phyloP scores from a whole-genome alignment of 257 asterid genomes.

The Fraxinus anomala region DNA sequence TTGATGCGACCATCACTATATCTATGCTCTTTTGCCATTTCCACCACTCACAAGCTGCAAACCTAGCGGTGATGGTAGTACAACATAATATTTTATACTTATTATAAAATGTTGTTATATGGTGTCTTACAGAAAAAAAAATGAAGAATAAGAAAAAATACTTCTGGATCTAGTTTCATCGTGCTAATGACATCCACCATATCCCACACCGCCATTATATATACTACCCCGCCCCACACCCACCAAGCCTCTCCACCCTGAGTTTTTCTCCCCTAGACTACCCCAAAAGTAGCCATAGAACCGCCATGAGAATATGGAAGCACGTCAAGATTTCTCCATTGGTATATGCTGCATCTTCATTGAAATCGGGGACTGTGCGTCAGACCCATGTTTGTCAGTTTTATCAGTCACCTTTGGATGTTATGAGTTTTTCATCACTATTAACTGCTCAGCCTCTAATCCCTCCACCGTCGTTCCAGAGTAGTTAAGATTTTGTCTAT shows the following conservation, averaged over 20 bases:
- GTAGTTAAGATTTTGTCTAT: conserved; percentile 18
- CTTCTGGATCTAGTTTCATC: no score
- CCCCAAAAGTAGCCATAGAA: neutral
- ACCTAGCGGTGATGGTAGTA: no score
- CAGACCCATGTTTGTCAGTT: conserved; percentile 40
- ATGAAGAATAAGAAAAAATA: no score
- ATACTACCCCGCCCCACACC: neutral
- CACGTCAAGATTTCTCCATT: conserved; percentile 48
- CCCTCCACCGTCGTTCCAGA: neutral
- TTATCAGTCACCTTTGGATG: conserved; percentile 50
- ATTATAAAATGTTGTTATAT: no score
- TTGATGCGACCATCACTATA: no score
- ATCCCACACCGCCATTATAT: no score
- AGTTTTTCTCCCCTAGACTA: neutral
- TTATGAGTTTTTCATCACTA: conserved; percentile 7
- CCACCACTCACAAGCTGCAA: no score
- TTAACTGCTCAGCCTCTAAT: neutral
- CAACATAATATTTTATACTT: no score
- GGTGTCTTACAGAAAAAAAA: no score
- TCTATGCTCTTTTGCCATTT: no score
- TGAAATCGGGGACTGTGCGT: neutral
- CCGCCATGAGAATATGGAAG: conserved; percentile 52
- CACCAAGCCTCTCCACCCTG: neutral
- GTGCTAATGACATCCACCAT: no score
- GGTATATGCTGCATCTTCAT: conserved; percentile 19